phyloP scores from a whole-genome alignment of 1,284 basidiomycete species.

The Cystobasidium slooffiae region DNA sequence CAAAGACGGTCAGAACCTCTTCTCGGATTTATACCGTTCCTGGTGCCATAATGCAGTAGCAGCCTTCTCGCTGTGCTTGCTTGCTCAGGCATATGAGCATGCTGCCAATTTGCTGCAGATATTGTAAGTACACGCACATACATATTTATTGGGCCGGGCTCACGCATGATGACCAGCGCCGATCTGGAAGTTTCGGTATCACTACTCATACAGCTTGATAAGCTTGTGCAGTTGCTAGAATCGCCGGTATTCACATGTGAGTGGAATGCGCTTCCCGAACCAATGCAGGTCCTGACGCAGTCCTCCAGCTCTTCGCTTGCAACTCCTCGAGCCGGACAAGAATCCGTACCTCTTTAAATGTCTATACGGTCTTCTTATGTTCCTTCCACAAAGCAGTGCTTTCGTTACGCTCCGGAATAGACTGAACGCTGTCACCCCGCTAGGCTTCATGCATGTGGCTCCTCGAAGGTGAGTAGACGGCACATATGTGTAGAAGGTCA shows the following conservation, averaged over 20 bases:
- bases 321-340: slow-evolving; percentile 94
- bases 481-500: no score
- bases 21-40: slow-evolving; percentile 88
- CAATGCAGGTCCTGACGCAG: background rate
- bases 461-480: slow-evolving; percentile 69
- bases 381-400: slow-evolving; percentile 93
- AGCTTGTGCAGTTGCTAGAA: slow-evolving; percentile 96
- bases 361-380: slow-evolving; percentile 94
- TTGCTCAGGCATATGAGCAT: slow-evolving; percentile 98
- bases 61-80: slow-evolving; percentile 90
- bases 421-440: slow-evolving; percentile 89
- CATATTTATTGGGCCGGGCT: background rate
- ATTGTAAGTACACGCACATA: slow-evolving; percentile 67
- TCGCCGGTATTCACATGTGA: slow-evolving; percentile 96
- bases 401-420: slow-evolving; percentile 94
- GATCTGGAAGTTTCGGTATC: slow-evolving; percentile 95
- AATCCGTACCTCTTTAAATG: slow-evolving; percentile 97
- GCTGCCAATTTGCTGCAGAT: slow-evolving; percentile 96
- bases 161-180: slow-evolving; percentile 64
- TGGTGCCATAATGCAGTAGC: slow-evolving; percentile 99
- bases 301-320: slow-evolving; percentile 81
- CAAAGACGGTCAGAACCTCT: slow-evolving; percentile 92
- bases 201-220: slow-evolving; percentile 95
- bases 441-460: slow-evolving; percentile 86
- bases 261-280: slow-evolving; percentile 48